A percentile compares a stretch with the other conserved stretches of the same genome.
Conservation (phyloP, 2,329 filamentous ascomycete genomes). For the Spiromastix sp. region DNA sequence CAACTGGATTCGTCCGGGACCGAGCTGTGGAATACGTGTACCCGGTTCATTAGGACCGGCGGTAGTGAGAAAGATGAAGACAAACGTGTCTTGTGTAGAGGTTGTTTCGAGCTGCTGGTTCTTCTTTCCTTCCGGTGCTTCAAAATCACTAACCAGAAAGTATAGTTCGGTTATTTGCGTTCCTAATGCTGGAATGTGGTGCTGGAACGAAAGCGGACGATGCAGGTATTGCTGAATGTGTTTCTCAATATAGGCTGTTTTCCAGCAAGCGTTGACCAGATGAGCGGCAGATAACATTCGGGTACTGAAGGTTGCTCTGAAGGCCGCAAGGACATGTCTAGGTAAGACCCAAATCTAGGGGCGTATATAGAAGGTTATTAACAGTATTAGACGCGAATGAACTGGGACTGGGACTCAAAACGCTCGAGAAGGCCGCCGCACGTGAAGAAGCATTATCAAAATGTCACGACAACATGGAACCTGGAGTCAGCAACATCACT, state of each 20-base stretch:
- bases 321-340: conserved; percentile 53
- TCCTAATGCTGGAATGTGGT: conserved; percentile 55
- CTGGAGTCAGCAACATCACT: conserved; percentile 8
- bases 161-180: conserved; percentile 48
- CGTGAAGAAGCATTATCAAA: conserved; percentile 35
- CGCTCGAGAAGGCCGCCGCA: conserved; percentile 54
- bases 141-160: too few species aligned
- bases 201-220: conserved; percentile 9
- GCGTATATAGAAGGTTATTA: not conserved
- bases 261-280: too few species aligned
- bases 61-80: conserved; percentile 9
- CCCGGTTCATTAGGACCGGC: conserved; percentile 13
- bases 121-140: conserved; percentile 13
- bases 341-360: conserved; percentile 33
- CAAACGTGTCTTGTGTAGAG: conserved; percentile 14
- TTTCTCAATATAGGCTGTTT: too few species aligned
- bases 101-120: conserved; percentile 17
- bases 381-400: conserved; percentile 42
- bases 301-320: conserved; percentile 57
- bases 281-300: conserved; percentile 39
- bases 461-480: conserved; percentile 8
- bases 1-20: conserved; percentile 23
- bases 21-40: conserved; percentile 29
- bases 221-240: conserved; percentile 1
- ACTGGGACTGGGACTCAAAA: conserved; percentile 46